A percentile compares a stretch with the other conserved stretches of the same genome.
Conservation (phyloP, 2,329 filamentous ascomycete genomes). For the Fusarium brachygibbosum region DNA sequence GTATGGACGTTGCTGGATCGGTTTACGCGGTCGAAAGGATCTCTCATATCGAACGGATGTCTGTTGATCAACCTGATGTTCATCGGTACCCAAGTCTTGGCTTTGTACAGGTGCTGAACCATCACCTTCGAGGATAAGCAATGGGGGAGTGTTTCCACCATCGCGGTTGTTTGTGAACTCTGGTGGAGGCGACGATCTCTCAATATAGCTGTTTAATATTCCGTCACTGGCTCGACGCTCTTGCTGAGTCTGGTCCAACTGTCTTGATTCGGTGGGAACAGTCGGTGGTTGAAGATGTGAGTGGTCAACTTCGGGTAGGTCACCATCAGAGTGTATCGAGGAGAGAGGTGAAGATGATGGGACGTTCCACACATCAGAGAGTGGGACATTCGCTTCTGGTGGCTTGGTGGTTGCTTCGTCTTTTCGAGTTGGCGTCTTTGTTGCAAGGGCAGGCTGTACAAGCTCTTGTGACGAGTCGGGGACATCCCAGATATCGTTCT, state of each 20-base stretch:
- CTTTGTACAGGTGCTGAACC: constrained; percentile 26
- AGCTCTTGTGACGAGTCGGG: constrained; percentile 54
- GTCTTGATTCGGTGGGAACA: constrained; percentile 2
- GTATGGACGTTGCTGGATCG: constrained; percentile 73
- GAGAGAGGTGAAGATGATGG: constrained; percentile 55
- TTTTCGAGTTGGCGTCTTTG: constrained; percentile 15
- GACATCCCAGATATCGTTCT: constrained; percentile 55
- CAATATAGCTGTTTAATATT: constrained; percentile 57
- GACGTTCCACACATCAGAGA: constrained; percentile 17
- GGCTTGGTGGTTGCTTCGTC: constrained; percentile 15
- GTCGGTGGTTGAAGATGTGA: constrained; percentile 23
- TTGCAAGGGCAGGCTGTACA: constrained; percentile 1
- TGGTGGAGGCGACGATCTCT: constrained; percentile 51
- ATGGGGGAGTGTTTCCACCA: background rate
- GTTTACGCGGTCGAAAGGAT: constrained; percentile 70
- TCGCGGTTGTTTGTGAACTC: constrained; percentile 37
- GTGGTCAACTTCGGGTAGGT: constrained; percentile 41
- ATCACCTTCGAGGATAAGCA: background rate
- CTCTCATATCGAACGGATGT: constrained; percentile 57
- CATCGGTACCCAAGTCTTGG: constrained; percentile 33
- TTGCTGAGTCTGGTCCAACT: constrained; percentile 10
- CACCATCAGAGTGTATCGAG: constrained; percentile 50
- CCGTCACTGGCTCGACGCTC: constrained; percentile 49
- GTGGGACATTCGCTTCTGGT: background rate
- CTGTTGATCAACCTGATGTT: constrained; percentile 46